These are phyloP conservation scores for Amaranthus tricolor DNA, from an alignment of 179 eudicot genomes.

Conservation along the genomic window DNA sequence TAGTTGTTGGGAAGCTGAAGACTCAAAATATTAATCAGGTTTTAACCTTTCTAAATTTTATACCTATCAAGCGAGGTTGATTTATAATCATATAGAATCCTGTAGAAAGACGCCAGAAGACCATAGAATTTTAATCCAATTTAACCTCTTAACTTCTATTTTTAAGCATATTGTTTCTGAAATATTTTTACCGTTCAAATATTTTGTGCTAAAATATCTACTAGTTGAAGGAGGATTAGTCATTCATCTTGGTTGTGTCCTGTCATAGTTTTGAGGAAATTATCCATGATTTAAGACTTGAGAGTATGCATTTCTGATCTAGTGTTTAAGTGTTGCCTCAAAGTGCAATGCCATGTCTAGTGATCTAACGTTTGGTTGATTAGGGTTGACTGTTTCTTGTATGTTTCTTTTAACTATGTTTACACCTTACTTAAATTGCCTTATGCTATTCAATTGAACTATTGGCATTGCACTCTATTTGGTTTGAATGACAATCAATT, in stretches of 20 bases:
- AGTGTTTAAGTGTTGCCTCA: not conserved
- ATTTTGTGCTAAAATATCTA: not conserved
- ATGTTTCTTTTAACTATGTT: not conserved
- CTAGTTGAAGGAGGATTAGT: not conserved
- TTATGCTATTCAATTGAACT: not conserved
- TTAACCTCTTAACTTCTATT: no score
- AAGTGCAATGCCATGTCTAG: not conserved
- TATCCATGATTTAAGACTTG: not conserved
- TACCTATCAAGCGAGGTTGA: not conserved
- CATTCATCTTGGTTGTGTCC: not conserved
- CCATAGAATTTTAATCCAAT: not conserved
- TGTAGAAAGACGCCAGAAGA: not conserved
- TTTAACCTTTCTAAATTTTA: not conserved
- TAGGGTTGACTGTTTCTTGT: not conserved
- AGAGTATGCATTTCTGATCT: not conserved
- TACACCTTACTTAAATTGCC: not conserved
- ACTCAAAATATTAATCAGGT: slow-evolving; percentile 97
- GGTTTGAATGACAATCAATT: not conserved
- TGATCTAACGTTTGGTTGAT: not conserved
- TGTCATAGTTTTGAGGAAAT: not conserved
- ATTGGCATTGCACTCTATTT: not conserved
- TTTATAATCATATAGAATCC: slow-evolving; percentile 7
- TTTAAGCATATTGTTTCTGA: no score
- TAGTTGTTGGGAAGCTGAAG: slow-evolving; percentile 96
- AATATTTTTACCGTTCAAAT: no score